These are phyloP conservation scores for Fusarium camptoceras DNA, from an alignment of 2,329 filamentous ascomycete species.

Conservation along the genomic window DNA sequence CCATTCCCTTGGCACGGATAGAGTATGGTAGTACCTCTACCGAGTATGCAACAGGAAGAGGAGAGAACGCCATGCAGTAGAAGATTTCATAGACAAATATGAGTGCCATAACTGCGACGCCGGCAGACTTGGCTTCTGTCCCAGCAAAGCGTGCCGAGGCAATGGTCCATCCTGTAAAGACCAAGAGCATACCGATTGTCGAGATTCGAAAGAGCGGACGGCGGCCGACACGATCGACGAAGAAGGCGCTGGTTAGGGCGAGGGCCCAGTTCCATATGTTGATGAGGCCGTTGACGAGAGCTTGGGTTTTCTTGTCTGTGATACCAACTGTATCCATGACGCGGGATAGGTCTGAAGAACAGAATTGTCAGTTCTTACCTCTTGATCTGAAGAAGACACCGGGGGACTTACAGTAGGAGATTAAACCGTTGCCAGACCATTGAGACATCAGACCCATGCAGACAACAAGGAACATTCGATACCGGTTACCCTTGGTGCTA, in stretches of 20 bases:
- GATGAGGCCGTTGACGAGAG: conserved; percentile 46
- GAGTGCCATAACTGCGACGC: conserved; percentile 50
- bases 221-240: conserved; percentile 47
- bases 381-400: fast-evolving
- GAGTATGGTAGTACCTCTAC: conserved; percentile 66
- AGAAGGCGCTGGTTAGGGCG: conserved; percentile 44
- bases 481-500: conserved; percentile 48
- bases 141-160: conserved; percentile 50
- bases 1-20: conserved; percentile 63
- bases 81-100: conserved; percentile 56
- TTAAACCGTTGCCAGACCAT: conserved; percentile 52
- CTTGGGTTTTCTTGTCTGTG: conserved; percentile 44
- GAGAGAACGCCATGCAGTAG: conserved; percentile 67
- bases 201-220: conserved; percentile 51
- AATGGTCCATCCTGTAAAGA: conserved; percentile 53
- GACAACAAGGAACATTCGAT: conserved; percentile 54
- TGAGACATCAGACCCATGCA: conserved; percentile 59
- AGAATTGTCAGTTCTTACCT: fast-evolving
- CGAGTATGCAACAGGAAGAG: conserved; percentile 62
- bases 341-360: conserved; percentile 10
- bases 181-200: conserved; percentile 44
- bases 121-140: conserved; percentile 46
- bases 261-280: conserved; percentile 48
- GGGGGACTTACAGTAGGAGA: conserved; percentile 47
- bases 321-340: conserved; percentile 37